These are phyloP conservation scores for Teratosphaeria zuluensis DNA, from an alignment of 2,329 filamentous ascomycete genomes.

Conservation along the genomic window DNA sequence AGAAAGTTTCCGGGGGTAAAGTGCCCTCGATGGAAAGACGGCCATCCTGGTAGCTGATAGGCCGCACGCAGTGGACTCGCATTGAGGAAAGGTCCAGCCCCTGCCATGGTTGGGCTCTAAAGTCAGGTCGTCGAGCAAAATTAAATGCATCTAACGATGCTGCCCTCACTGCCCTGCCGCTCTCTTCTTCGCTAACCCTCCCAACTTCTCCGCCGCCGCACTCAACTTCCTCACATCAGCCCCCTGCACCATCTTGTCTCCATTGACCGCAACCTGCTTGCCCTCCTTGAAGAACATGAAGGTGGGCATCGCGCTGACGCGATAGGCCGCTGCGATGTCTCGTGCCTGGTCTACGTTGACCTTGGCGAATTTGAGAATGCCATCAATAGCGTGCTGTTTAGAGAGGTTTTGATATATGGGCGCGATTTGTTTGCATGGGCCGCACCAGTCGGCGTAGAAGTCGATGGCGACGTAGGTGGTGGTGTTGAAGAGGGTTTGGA, in stretches of 20 bases:
- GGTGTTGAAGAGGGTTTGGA: conserved; percentile 2
- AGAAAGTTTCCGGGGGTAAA: too few relatives aligned
- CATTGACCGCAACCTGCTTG: conserved; percentile 44
- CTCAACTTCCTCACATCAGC: conserved; percentile 58
- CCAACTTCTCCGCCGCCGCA: conserved; percentile 42
- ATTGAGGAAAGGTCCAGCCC: too few relatives aligned
- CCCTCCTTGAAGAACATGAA: conserved; percentile 72
- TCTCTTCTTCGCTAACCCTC: conserved; percentile 43
- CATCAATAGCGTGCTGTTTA: conserved; percentile 34
- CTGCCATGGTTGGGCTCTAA: too few relatives aligned
- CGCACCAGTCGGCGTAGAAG: conserved; percentile 34
- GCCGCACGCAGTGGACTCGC: too few relatives aligned
- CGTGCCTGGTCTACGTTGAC: conserved; percentile 42
- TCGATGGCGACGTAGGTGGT: conserved; percentile 7
- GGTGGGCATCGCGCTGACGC: conserved; percentile 62
- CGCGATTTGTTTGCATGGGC: conserved; percentile 42
- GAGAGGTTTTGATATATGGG: conserved; percentile 39
- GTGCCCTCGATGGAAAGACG: too few relatives aligned
- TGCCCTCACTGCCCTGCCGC: neutral
- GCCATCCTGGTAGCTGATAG: too few relatives aligned
- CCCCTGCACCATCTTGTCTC: conserved; percentile 53
- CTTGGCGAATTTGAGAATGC: conserved; percentile 39
- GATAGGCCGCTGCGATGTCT: conserved; percentile 35
- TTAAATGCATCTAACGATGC: neutral
- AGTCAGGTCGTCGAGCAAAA: too few relatives aligned